Base-by-base conservation (phyloP, 208 protist genomes). In the Polymyxa betae region DNA sequence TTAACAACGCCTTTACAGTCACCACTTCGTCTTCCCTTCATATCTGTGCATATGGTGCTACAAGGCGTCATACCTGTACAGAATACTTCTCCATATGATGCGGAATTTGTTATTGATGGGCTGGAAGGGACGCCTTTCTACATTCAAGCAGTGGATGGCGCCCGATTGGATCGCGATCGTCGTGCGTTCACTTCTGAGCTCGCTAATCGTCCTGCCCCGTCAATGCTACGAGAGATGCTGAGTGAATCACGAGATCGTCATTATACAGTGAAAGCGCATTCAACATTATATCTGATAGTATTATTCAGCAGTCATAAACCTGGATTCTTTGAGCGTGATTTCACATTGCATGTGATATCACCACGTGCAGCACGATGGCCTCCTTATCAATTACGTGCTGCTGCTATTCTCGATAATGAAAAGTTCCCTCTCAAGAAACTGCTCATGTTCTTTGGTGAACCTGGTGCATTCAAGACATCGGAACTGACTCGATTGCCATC, bases 401-500 rank as follows among this genome's bases (percentile, higher is more conserved):
- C 72, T n/a, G 72, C 72, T n/a, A 43, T 35, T 5, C 72, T 82
- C 72, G 72, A 82, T n/a, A 82, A 82, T n/a, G 72, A 82, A n/a
- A 82, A 82, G 72, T 82, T 82, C 72, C 72, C 72, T 5, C 72
- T 82, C 16, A 82, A 82, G 72, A 82, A 82, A n/a, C 72, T 82
- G 16, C n/a, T 82, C 16, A 5, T 82, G 72, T 82, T 82, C 72
- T 43, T 82, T n/a, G 72, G 72, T n/a, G 72, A 82, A 5, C 16
- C 16, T n/a, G n/a, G 16, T n/a, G 72, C 35, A n/a, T 82, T 82
- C 72, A 82, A 82, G 72, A 20, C 72, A 12, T 35, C 72, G 35
- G 72, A 82, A 12, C 72, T 82, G 72, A 82, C 72, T 16, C 72
- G 72, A 12, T n/a, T 82, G 72, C 72, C 72, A 12, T 45, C 35